These are phyloP conservation scores for Dipteronia sinensis DNA, from an alignment of 345 rosid species.

Conservation along the genomic window DNA sequence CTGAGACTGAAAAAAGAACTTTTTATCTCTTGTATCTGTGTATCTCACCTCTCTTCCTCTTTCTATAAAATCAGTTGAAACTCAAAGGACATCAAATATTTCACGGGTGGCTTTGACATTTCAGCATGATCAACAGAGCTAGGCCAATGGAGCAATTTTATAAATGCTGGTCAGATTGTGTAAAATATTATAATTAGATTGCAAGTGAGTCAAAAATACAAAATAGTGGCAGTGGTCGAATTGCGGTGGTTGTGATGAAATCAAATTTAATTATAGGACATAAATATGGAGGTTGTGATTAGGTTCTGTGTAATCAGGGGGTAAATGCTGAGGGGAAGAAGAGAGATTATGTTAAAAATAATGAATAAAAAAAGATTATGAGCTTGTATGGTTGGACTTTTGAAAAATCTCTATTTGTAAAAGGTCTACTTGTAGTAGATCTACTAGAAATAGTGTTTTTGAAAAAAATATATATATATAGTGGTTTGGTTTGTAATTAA, in stretches of 20 bases:
- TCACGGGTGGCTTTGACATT: neutral
- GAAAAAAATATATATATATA: too few species aligned
- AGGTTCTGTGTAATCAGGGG: neutral
- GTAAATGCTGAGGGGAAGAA: neutral
- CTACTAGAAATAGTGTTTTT: too few species aligned
- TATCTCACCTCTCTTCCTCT: neutral
- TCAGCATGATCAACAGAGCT: neutral
- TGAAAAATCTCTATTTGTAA: too few species aligned
- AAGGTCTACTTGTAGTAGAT: too few species aligned
- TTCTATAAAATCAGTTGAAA: neutral
- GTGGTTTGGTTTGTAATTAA: too few species aligned
- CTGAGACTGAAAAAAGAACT: neutral
- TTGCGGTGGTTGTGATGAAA: too few species aligned
- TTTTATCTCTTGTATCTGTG: neutral
- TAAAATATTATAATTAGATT: too few species aligned
- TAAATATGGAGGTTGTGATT: neutral
- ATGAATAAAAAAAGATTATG: too few species aligned
- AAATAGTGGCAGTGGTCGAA: too few species aligned
- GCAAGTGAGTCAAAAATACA: neutral
- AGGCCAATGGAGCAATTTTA: neutral
- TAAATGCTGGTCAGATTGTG: too few species aligned
- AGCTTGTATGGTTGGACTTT: too few species aligned
- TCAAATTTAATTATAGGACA: neutral
- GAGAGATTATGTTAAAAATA: neutral
- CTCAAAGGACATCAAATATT: neutral